A percentile compares a stretch with the other conserved stretches of the same genome.
phyloP scores from a whole-genome alignment of 768 basidiomycete genomes.

The Gloeophyllum trabeum region DNA sequence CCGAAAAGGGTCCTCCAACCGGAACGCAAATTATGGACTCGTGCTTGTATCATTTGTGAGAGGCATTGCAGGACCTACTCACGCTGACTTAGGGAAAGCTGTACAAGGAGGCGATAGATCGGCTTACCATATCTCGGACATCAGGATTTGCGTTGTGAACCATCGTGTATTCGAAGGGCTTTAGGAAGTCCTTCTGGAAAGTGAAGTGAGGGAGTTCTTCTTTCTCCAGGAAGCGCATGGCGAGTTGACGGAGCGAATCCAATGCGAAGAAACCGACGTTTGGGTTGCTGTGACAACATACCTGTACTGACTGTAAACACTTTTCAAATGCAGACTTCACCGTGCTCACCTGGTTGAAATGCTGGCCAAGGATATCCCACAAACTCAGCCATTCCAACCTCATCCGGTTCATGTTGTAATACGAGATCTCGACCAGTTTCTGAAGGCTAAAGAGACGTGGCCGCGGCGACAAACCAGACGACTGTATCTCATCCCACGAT shows the following conservation, averaged over 20 bases:
- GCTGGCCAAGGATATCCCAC: constrained; percentile 96
- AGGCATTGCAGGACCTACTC: constrained; percentile 88
- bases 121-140: constrained; percentile 82
- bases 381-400: constrained; percentile 97
- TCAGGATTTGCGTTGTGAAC: constrained; percentile 92
- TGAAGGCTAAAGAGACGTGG: constrained; percentile 95
- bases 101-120: not conserved
- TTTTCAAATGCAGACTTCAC: not conserved
- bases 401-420: constrained; percentile 98
- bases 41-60: constrained; percentile 96
- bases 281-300: constrained; percentile 96
- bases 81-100: constrained; percentile 2
- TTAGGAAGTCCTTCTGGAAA: constrained; percentile 98
- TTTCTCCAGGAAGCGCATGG: constrained; percentile 98
- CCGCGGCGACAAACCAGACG: constrained; percentile 87
- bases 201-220: constrained; percentile 97
- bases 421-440: constrained; percentile 97
- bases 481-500: constrained; percentile 99
- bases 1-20: constrained; percentile 99
- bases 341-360: constrained; percentile 81
- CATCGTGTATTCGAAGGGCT: constrained; percentile 98
- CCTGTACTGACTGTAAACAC: constrained; percentile 35
- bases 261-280: constrained; percentile 95
- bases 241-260: constrained; percentile 91
- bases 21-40: constrained; percentile 89